Conservation (phyloP, 768 basidiomycete genomes). For the Neoboletus magnificus region DNA sequence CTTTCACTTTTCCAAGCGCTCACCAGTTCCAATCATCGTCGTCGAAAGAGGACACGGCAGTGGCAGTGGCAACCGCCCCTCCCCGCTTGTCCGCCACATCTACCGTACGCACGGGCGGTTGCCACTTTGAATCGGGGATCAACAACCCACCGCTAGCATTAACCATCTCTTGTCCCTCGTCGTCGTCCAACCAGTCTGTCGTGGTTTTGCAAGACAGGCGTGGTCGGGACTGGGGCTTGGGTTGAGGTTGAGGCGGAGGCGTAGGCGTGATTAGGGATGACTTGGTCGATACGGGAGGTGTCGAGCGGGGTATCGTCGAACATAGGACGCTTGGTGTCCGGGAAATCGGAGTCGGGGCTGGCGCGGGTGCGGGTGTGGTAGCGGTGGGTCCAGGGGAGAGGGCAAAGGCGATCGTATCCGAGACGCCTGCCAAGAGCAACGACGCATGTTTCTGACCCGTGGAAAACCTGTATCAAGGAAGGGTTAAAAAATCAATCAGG, state of each 20-base stretch:
- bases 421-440: slow-evolving; percentile 60
- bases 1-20: not conserved
- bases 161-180: slow-evolving; percentile 31
- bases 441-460: slow-evolving; percentile 71
- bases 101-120: not conserved
- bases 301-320: slow-evolving; percentile 2
- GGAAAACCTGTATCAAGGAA: slow-evolving; percentile 44
- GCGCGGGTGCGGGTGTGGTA: slow-evolving; percentile 22
- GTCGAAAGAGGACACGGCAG: slow-evolving; percentile 22
- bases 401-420: slow-evolving; percentile 50
- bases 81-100: too few species aligned
- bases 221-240: not conserved
- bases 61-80: too few species aligned
- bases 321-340: slow-evolving; percentile 18
- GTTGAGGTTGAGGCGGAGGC: slow-evolving; percentile 3
- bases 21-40: slow-evolving; percentile 67
- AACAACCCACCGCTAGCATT: slow-evolving; percentile 21
- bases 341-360: too few species aligned
- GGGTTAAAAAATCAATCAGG: not conserved
- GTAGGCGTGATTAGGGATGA: not conserved
- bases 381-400: slow-evolving; percentile 39
- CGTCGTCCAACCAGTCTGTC: slow-evolving; percentile 36
- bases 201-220: slow-evolving; percentile 14
- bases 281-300: not conserved
- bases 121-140: slow-evolving; percentile 30